Conservation (phyloP, 2,329 filamentous ascomycete genomes). For the Pseudogymnoascus sp. region DNA sequence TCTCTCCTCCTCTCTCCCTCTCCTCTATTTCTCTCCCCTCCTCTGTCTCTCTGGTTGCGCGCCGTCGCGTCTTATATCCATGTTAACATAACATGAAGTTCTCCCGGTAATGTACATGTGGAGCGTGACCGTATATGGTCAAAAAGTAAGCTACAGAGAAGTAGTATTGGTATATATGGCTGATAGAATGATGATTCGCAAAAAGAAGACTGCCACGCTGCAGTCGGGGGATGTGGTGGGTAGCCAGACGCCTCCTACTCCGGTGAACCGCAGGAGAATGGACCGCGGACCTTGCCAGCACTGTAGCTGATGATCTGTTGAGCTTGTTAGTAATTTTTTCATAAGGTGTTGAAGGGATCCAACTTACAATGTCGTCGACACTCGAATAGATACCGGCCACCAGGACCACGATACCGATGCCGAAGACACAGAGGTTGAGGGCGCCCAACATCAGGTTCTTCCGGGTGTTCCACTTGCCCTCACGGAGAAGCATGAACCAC, state of each 20-base stretch:
- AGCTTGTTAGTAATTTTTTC: background rate
- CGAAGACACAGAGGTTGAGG: slow-evolving; percentile 18
- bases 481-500: slow-evolving; percentile 24
- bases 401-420: slow-evolving; percentile 20
- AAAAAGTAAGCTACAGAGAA: slow-evolving; percentile 1
- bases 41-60: background rate
- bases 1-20: background rate
- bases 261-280: background rate
- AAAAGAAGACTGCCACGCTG: background rate
- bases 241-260: background rate
- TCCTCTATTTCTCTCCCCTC: background rate
- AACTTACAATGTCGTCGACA: slow-evolving; percentile 22
- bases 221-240: background rate
- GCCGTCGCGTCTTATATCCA: background rate
- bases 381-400: slow-evolving; percentile 21
- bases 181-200: slow-evolving; percentile 2
- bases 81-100: background rate
- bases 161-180: slow-evolving; percentile 6
- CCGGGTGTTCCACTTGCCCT: slow-evolving; percentile 22
- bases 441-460: slow-evolving; percentile 19
- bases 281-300: background rate
- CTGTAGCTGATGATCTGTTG: background rate
- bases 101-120: background rate
- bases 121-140: background rate
- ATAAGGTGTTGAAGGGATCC: background rate